phyloP scores from a whole-genome alignment of 2,329 filamentous ascomycete species.

The Neofusicoccum umdonicola region DNA sequence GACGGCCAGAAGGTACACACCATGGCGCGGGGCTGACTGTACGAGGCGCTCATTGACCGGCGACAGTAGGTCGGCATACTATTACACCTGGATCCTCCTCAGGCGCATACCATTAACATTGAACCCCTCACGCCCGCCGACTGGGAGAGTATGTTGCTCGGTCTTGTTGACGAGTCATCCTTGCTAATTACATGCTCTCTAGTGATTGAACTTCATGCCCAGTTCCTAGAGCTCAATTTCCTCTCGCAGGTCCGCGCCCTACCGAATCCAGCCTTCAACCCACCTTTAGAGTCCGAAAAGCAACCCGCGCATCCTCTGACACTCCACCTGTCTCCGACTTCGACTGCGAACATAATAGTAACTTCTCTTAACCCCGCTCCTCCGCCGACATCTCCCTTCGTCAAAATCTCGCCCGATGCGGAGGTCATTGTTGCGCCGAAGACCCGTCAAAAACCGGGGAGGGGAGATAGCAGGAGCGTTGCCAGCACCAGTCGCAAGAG shows the following conservation, averaged over 20 bases:
- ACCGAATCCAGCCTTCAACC: slow-evolving; percentile 73
- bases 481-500: slow-evolving; percentile 77
- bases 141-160: slow-evolving; percentile 72
- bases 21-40: not conserved
- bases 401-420: slow-evolving; percentile 88
- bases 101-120: slow-evolving; percentile 93
- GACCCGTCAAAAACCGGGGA: slow-evolving; percentile 67
- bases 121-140: slow-evolving; percentile 93
- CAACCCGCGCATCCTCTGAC: slow-evolving; percentile 74
- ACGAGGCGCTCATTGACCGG: slow-evolving; percentile 11
- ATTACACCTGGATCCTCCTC: slow-evolving; percentile 84
- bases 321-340: slow-evolving; percentile 90
- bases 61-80: slow-evolving; percentile 53
- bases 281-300: slow-evolving; percentile 46
- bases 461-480: slow-evolving; percentile 68
- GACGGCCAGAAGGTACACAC: slow-evolving; percentile 73
- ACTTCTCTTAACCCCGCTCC: slow-evolving; percentile 77
- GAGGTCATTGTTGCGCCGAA: slow-evolving; percentile 98
- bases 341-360: slow-evolving; percentile 86
- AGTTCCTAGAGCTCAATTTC: slow-evolving; percentile 91
- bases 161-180: not conserved
- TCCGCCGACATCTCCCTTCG: slow-evolving; percentile 69
- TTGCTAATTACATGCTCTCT: not conserved
- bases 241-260: slow-evolving; percentile 89
- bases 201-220: slow-evolving; percentile 94